phyloP scores from a whole-genome alignment of 768 basidiomycete species.

The Hygrophoropsis aurantiaca region DNA sequence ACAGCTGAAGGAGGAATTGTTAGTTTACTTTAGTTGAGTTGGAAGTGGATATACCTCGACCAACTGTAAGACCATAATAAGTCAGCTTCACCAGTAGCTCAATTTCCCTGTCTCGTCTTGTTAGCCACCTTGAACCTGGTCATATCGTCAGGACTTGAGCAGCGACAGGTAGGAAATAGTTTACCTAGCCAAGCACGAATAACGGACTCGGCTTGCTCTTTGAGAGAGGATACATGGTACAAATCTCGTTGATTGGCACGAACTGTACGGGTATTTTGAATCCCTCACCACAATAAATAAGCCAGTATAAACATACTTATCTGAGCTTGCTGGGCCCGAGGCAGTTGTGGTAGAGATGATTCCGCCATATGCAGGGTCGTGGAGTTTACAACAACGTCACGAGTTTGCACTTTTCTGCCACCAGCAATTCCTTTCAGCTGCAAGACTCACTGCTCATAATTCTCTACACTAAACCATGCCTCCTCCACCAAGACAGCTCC shows the following conservation, averaged over 20 bases:
- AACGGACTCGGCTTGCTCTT: constrained; percentile 73
- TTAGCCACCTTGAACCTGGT: constrained; percentile 79
- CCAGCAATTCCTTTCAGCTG: not conserved
- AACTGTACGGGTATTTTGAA: constrained; percentile 45
- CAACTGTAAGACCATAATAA: constrained; percentile 75
- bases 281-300: not conserved
- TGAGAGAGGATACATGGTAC: constrained; percentile 71
- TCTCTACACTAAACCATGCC: not conserved
- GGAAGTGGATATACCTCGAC: constrained; percentile 52
- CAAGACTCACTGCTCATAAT: not conserved
- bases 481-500: constrained; percentile 32
- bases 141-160: constrained; percentile 9
- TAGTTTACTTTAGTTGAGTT: constrained; percentile 5
- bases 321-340: constrained; percentile 80
- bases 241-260: constrained; percentile 83
- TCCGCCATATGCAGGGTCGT: constrained; percentile 16
- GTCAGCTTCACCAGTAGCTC: constrained; percentile 64
- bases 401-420: constrained; percentile 5
- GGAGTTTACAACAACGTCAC: no score
- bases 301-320: constrained; percentile 59
- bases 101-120: constrained; percentile 79
- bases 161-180: constrained; percentile 14
- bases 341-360: constrained; percentile 51
- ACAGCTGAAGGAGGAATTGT: constrained; percentile 44
- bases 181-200: constrained; percentile 77